Evolutionary conservation across 116 monocot genomes (phyloP).

Genomic region (Iris pallida): DNA sequence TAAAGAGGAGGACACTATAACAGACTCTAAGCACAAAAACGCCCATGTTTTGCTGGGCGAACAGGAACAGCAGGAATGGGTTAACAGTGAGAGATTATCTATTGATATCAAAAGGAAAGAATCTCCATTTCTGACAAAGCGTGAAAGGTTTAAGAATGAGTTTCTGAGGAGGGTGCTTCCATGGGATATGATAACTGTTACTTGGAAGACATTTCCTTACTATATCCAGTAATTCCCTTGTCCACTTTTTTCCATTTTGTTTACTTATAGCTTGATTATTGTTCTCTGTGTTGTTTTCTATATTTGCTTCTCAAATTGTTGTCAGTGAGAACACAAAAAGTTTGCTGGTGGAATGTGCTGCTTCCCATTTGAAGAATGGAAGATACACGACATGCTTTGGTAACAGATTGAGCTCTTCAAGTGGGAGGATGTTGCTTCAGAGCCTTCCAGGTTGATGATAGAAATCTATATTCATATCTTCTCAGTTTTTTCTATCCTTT

Average conservation of each 20-base stretch:
- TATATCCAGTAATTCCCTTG: conserved; percentile 48
- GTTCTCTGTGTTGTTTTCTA: conserved; percentile 4
- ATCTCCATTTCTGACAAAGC: conserved; percentile 72
- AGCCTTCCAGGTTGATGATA: conserved; percentile 56
- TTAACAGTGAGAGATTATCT: conserved; percentile 39
- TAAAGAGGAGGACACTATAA: conserved; percentile 16
- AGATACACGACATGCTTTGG: conserved; percentile 54
- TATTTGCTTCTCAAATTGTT: background rate
- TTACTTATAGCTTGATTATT: background rate
- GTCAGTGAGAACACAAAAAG: conserved; percentile 63
- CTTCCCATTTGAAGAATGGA: conserved; percentile 71
- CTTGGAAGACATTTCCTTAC: conserved; percentile 81
- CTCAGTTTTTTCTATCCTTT: background rate
- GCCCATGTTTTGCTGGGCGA: conserved; percentile 75
- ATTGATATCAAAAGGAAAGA: conserved; percentile 54
- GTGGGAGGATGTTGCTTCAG: conserved; percentile 79
- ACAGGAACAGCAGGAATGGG: conserved; percentile 89
- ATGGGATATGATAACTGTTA: conserved; percentile 74
- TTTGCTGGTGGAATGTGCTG: conserved; percentile 69
- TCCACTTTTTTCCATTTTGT: background rate
- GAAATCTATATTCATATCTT: background rate
- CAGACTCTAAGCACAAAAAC: conserved; percentile 24
- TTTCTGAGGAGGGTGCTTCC: conserved; percentile 67
- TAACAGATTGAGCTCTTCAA: conserved; percentile 57
- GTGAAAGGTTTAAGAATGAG: conserved; percentile 74